Conservation (phyloP, 139 green algal genomes). For the Coelastrella sp. region DNA sequence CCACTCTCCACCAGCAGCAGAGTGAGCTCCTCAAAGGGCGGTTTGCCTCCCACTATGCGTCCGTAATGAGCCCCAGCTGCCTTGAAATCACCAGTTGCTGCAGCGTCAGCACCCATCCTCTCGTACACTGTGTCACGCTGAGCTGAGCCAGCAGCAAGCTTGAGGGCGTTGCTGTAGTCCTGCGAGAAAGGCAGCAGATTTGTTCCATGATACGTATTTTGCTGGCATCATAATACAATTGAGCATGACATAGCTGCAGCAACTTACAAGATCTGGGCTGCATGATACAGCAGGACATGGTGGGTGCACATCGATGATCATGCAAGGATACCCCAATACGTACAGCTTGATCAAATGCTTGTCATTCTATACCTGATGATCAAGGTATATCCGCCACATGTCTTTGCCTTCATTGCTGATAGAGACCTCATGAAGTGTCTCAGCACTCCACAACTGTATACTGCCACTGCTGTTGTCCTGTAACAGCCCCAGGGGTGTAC, state of each 20-base stretch:
- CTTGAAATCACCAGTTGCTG: constrained; percentile 55
- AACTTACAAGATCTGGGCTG: too few species aligned
- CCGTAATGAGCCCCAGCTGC: constrained; percentile 30
- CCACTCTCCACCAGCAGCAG: constrained; percentile 80
- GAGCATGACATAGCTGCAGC: constrained; percentile 2
- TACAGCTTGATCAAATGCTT: too few species aligned
- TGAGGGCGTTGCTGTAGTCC: constrained; percentile 62
- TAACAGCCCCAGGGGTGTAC: constrained; percentile 27
- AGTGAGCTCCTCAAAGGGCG: constrained; percentile 90
- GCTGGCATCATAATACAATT: background rate
- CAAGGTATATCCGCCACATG: constrained; percentile 89
- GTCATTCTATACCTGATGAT: constrained; percentile 54
- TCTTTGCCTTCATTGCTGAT: constrained; percentile 74
- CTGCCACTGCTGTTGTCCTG: background rate
- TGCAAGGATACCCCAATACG: too few species aligned
- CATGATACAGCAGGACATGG: too few species aligned
- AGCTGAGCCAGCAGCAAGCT: constrained; percentile 45
- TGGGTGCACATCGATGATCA: too few species aligned
- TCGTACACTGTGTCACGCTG: constrained; percentile 79
- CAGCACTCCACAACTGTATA: constrained; percentile 52
- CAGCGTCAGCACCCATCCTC: constrained; percentile 59
- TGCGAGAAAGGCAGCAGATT: background rate
- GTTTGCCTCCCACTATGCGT: constrained; percentile 58
- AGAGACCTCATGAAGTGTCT: constrained; percentile 75
- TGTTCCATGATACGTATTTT: background rate